Percentiles rank a stretch among this genome's conserved stretches.
Evolutionary conservation across 352 stramenopile genomes (phyloP).

Genomic region (Phytophthora syringae): DNA sequence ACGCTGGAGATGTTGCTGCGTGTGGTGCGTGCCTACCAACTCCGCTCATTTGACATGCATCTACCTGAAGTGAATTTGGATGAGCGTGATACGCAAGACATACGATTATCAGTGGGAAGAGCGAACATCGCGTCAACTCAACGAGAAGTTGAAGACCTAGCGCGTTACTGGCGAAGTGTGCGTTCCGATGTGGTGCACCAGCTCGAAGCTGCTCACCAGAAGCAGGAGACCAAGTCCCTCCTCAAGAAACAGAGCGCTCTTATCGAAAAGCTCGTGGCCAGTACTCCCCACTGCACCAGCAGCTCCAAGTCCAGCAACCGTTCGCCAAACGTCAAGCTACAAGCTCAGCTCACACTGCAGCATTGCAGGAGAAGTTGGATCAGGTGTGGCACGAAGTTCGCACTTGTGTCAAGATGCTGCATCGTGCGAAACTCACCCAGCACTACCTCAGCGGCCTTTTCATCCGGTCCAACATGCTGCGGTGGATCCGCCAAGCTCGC

Average conservation of each 20-base stretch:
- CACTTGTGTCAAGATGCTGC: conserved; percentile 66
- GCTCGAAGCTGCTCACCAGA: conserved; percentile 68
- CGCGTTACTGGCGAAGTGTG: conserved; percentile 66
- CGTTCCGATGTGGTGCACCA: conserved; percentile 55
- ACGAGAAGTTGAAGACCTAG: conserved; percentile 70
- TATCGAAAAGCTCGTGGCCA: conserved; percentile 60
- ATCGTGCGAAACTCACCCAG: conserved; percentile 73
- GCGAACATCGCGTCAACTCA: conserved; percentile 66
- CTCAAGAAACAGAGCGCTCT: conserved; percentile 63
- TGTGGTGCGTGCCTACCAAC: conserved; percentile 63
- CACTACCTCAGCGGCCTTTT: conserved; percentile 72
- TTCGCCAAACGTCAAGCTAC: conserved; percentile 29
- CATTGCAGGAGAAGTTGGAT: conserved; percentile 37
- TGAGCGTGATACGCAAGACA: conserved; percentile 57
- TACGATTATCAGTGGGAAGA: conserved; percentile 50
- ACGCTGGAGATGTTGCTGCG: conserved; percentile 60
- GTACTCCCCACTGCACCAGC: conserved; percentile 20
- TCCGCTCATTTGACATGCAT: conserved; percentile 57
- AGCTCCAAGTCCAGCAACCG: conserved; percentile 21
- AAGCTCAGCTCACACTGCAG: conserved; percentile 12
- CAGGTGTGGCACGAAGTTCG: conserved; percentile 66
- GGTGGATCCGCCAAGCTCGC: conserved; percentile 59
- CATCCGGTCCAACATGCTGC: conserved; percentile 63
- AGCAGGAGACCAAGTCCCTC: conserved; percentile 58
- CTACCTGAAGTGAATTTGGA: conserved; percentile 58